Evolutionary conservation across 306 rosid genomes (phyloP), one percentile per base, ranked within the genome.

Genomic region (Castanea sativa): DNA sequence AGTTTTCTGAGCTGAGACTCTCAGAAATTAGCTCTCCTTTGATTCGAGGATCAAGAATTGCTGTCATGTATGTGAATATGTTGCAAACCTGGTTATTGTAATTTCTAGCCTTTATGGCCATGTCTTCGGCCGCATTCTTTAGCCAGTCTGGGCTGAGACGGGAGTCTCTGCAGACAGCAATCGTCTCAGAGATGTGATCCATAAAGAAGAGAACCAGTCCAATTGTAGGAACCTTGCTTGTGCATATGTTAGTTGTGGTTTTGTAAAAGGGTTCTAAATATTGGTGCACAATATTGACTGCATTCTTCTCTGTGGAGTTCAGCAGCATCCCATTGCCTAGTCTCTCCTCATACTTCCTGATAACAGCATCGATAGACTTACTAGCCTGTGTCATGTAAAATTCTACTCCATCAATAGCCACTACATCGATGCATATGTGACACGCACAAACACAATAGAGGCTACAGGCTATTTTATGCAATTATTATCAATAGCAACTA

Each of bases 141-240:
- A 96, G 90, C 99, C 92, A 90, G 76, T 96, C 94, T 21, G 96
- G 96, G 82, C 85, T 84, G 77, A 85, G 94, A 43, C 91, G 93
- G 30, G 97, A 80, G 65, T 91, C 99, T 89, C 92, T 87, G 89
- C 95, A 96, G 73, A 74, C 81, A 43, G 89, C 73, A 41, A 91
- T 91, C 56, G 86, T 96, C 85, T 96, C 99, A 29, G 96, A 91
- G 69, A 96, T 91, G 89, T 96, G 96, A 90, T 95, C 99, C 98
- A 95, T 93, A 88, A 95, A 95, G 88, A 93, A 91, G 73, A 95
- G 98, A 78, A 89, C 94, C 80, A 95, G 86, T 53, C 99, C 99
- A 14, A 93, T 86, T 0, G 97, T 95, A 43, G 79, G 96, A 79
- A 95, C 86, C 91, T 89, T 93, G 86, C 83, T 91, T 6, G 96